phyloP scores from a whole-genome alignment of 2,329 filamentous ascomycete genomes.

The Niveomyces coronatus region DNA sequence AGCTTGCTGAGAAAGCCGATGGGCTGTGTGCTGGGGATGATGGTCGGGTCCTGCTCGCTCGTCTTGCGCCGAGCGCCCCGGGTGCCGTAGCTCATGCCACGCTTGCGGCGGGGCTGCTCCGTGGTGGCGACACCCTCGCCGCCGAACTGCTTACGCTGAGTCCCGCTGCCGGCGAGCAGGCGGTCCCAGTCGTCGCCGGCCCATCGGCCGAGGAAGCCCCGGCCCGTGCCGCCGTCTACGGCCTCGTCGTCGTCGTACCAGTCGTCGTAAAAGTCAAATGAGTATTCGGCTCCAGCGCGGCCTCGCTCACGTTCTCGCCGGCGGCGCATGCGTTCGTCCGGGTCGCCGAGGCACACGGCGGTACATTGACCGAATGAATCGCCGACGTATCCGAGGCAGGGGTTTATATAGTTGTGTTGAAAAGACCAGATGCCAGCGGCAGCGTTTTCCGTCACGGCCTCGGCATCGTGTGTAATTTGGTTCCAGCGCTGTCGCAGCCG shows the following conservation, averaged over 20 bases:
- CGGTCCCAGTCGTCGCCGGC: conserved; percentile 77
- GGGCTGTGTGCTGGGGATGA: conserved; percentile 80
- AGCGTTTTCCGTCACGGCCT: conserved; percentile 83
- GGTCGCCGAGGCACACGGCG: conserved; percentile 57
- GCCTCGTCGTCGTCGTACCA: conserved; percentile 62
- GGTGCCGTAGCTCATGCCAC: conserved; percentile 85
- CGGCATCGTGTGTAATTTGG: conserved; percentile 81
- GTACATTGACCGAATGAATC: conserved; percentile 63
- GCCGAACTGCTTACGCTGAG: conserved; percentile 25
- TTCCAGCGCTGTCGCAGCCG: conserved; percentile 90
- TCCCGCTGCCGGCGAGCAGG: conserved; percentile 60
- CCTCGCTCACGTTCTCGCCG: conserved; percentile 51
- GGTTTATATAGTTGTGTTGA: conserved; percentile 72
- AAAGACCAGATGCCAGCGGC: conserved; percentile 86
- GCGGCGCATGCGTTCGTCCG: conserved; percentile 63
- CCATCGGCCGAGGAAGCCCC: conserved; percentile 61
- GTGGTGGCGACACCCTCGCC: conserved; percentile 27
- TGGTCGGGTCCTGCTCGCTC: conserved; percentile 64
- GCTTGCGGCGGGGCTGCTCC: conserved; percentile 60
- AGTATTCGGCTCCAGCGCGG: conserved; percentile 62
- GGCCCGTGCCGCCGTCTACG: conserved; percentile 19
- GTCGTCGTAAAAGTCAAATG: conserved; percentile 96
- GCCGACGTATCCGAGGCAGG: conserved; percentile 62
- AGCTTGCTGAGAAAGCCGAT: conserved; percentile 76
- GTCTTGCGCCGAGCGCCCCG: conserved; percentile 41